phyloP scores from a whole-genome alignment of 805 yeast species.

The Teunomyces panamensis region DNA sequence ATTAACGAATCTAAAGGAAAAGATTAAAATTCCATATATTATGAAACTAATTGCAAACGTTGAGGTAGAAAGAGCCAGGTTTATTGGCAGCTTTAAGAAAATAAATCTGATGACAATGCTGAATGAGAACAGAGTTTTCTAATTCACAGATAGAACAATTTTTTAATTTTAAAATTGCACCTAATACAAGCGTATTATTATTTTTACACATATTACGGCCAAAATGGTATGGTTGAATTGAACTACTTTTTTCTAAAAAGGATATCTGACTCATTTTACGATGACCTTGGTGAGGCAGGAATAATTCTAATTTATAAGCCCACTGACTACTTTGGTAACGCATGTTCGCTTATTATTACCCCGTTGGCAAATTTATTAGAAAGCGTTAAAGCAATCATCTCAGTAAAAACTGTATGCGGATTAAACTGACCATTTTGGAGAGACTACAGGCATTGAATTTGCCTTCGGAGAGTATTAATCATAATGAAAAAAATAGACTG shows the following conservation, averaged over 20 bases:
- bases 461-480: background rate
- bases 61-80: slow-evolving; percentile 27
- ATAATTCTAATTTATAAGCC: background rate
- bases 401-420: no score
- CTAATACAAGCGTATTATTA: slow-evolving; percentile 15
- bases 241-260: slow-evolving; percentile 17
- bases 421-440: slow-evolving; percentile 1
- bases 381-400: slow-evolving; percentile 5
- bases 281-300: slow-evolving; percentile 12
- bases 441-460: background rate
- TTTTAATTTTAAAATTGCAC: slow-evolving; percentile 12
- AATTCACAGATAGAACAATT: slow-evolving; percentile 11
- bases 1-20: slow-evolving; percentile 38
- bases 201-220: slow-evolving; percentile 17
- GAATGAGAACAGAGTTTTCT: slow-evolving; percentile 4
- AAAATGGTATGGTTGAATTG: slow-evolving; percentile 10
- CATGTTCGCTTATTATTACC: slow-evolving; percentile 5
- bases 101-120: slow-evolving; percentile 4
- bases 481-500: background rate
- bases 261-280: slow-evolving; percentile 9
- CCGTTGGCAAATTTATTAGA: slow-evolving; percentile 5
- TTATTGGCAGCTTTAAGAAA: slow-evolving; percentile 18
- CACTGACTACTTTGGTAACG: background rate
- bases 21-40: slow-evolving; percentile 36
- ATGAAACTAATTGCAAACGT: slow-evolving; percentile 28